Evolutionary conservation across 371 early-diverging fungal species (phyloP).

Genomic region (Mucor mucedo): DNA sequence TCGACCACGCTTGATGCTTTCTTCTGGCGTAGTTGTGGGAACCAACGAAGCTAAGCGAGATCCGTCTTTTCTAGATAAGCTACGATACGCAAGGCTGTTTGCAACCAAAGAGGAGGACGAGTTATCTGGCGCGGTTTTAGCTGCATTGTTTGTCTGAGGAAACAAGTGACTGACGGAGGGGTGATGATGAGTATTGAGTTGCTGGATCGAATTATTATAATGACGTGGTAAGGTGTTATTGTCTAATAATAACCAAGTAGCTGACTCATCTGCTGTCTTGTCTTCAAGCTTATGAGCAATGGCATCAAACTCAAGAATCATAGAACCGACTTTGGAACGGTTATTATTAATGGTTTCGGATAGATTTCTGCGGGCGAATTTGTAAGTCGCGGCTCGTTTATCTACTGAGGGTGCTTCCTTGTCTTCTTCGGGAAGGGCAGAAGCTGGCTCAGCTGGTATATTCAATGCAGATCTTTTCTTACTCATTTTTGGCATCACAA

Average conservation of each 20-base stretch:
- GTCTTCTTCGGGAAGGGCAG: background rate
- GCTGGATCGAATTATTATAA: background rate
- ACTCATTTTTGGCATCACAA: background rate
- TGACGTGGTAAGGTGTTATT: conserved; percentile 32
- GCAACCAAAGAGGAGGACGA: conserved; percentile 13
- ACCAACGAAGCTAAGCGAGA: conserved; percentile 24
- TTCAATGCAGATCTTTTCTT: background rate
- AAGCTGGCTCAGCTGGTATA: background rate
- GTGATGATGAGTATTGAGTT: background rate
- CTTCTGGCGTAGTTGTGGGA: conserved; percentile 12
- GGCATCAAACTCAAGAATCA: conserved; percentile 56
- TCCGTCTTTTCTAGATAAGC: conserved; percentile 43
- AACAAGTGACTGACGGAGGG: conserved; percentile 22
- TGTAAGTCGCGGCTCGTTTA: conserved; percentile 44
- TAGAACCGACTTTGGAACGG: conserved; percentile 50
- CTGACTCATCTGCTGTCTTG: conserved; percentile 30
- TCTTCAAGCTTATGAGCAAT: conserved; percentile 38
- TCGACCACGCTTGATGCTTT: conserved; percentile 30
- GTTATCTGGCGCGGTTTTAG: background rate
- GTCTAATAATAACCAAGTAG: conserved; percentile 46
- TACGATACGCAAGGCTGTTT: conserved; percentile 32
- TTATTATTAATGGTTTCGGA: conserved; percentile 16
- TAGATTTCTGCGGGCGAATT: conserved; percentile 32
- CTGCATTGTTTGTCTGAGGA: conserved; percentile 1
- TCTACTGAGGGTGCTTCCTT: conserved; percentile 1